Evolutionary conservation across 2,329 filamentous ascomycete species (phyloP).

Genomic region (Zymoseptoria passerinii): DNA sequence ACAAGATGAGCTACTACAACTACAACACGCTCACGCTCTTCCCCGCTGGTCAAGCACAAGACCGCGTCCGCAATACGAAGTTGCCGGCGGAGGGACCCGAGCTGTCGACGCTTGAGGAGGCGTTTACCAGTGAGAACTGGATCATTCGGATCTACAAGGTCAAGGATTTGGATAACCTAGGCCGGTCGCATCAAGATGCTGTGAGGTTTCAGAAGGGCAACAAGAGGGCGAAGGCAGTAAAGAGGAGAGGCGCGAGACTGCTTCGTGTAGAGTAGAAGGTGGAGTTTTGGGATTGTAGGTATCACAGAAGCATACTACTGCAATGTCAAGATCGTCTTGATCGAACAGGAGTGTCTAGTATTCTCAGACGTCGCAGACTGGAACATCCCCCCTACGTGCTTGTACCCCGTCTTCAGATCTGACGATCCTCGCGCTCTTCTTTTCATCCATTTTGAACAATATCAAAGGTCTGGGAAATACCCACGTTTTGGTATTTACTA

Average conservation of each 20-base stretch:
- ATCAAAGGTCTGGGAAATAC: no score
- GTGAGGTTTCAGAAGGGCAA: constrained; percentile 66
- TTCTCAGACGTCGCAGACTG: no score
- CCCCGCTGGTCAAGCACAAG: constrained; percentile 79
- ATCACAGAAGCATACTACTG: background rate
- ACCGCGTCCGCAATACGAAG: constrained; percentile 74
- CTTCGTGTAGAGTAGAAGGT: constrained; percentile 53
- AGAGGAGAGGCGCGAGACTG: constrained; percentile 63
- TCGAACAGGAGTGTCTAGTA: background rate
- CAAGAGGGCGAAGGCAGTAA: constrained; percentile 62
- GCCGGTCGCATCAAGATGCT: constrained; percentile 69
- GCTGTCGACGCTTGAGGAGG: constrained; percentile 86
- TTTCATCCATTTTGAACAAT: no score
- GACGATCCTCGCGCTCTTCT: no score
- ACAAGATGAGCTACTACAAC: constrained; percentile 99
- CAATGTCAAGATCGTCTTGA: background rate
- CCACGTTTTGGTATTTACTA: no score
- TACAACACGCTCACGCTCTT: constrained; percentile 80
- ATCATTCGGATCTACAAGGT: constrained; percentile 99
- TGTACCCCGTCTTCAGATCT: no score
- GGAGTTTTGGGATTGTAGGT: constrained; percentile 28
- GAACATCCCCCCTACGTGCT: no score
- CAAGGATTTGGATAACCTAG: constrained; percentile 95
- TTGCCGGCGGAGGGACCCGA: constrained; percentile 79
- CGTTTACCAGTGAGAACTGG: constrained; percentile 99